Base-by-base conservation (phyloP, 139 green algal genomes). In the Picochlorum sp. region DNA sequence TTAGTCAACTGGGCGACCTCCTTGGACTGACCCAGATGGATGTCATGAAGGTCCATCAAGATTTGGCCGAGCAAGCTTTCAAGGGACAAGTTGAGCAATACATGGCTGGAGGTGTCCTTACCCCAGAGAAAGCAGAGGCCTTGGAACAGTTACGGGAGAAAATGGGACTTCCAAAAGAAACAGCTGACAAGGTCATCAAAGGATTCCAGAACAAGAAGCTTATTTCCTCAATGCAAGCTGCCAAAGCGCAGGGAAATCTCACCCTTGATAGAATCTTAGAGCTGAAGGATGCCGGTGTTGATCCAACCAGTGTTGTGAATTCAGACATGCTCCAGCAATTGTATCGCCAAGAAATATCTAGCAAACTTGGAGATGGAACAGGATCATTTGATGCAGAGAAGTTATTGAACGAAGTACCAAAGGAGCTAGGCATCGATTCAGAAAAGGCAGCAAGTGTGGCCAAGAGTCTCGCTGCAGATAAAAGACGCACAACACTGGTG, bases 11-110 rank as follows among this genome's bases (percentile, higher is more conserved):
- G 23, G 88, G 88, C 14, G 88, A 95, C 63, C 62, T 96, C 2
- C 75, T 96, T 45, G 88, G 88, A 45, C 77, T 96, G 11, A 66
- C 50, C 23, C 81, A 80, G 57, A 75, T 87, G 49, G 79, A 88
- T 58, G 56, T 85, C 26, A 45, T 45, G 14, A 44, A 68, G 34
- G 85, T 91, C 18, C 92, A 98, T 77, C 68, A 61, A 7, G 85
- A 86, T 44, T 76, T 98, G 52, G 82, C 92, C 2, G 90, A 98
- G 79, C 80, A 95, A 76, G 92, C 92, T 8, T 97, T 85, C 85
- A 85, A 88, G 71, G 55, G 75, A 23, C 83, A 96, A 73, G 81
- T 72, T 6, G 57, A 83, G 60, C 63, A 83, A 9, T 71, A 85
- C 41, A 67, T 95, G 62, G 68, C 65, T 24, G 82, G 82, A 41